Base-by-base conservation (phyloP, 306 rosid genomes). In the Acmispon strigosus region DNA sequence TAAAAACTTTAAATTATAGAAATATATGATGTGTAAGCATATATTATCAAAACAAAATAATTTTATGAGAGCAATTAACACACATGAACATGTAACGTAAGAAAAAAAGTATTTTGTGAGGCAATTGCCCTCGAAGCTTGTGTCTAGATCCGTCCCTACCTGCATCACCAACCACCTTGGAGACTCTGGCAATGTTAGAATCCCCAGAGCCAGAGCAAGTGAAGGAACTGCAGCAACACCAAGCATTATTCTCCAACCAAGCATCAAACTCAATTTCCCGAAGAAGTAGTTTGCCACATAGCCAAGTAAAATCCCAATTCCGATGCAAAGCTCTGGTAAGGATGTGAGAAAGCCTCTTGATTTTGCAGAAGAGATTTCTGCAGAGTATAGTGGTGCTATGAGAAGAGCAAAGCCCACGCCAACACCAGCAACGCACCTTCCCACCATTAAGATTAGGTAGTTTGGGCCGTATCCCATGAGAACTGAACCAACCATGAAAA, bases 221-320 rank as follows among this genome's bases (percentile, higher is more conserved):
- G 96, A 85, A 65, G 97, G 97, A 42, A 84, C 22, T 7, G 88
- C 88, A 17, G 92, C 91, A 10, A 85, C 2, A 2, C 92, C 96
- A 5, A 91, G 87, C 97, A 91, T 91, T 32, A 89, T 0, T 48
- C 97, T 82, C 97, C 93, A 91, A 1, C 96, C 97, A 57, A 91
- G 80, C 17, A 45, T 62, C 76, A 85, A 64, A 0, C 27, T 0
- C n/a, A 91, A 32, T 51, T 85, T 86, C 0, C 87, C 89, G 2
- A 91, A 74, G 1, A 74, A 18, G 69, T 74, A 88, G 54, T 91
- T 91, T 0, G 85, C 54, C 0, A 91, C 7, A 16, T 88, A 91
- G 8, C 97, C 96, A 10, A 74, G 9, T 27, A 86, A 80, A 65
- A 91, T 89, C 1, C 97, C 97, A 22, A 88, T 17, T 20, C 92